Conservation (phyloP, 192 early-diverging fungal species). For the Coemansia reversa region DNA sequence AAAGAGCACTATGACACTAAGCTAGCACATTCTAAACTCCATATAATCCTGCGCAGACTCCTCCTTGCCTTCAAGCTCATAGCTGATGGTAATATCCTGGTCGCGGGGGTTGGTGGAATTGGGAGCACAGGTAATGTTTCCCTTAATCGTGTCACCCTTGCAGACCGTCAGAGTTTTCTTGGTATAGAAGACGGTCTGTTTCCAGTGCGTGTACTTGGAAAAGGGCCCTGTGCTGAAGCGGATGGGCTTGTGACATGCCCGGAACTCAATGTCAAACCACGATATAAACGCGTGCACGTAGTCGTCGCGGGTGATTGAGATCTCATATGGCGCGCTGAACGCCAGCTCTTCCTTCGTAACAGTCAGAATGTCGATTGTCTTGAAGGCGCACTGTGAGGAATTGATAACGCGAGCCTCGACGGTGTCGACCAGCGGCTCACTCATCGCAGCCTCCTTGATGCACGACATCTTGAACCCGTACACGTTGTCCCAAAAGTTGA, state of each 20-base stretch:
- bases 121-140: conserved; percentile 64
- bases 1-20: background rate
- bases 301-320: conserved; percentile 76
- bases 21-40: conserved; percentile 71
- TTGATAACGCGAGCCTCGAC: conserved; percentile 85
- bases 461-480: conserved; percentile 97
- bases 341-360: conserved; percentile 86
- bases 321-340: conserved; percentile 81
- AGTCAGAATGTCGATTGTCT: conserved; percentile 71
- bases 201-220: conserved; percentile 97
- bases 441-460: conserved; percentile 83
- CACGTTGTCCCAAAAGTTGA: conserved; percentile 92
- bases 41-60: conserved; percentile 54
- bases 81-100: conserved; percentile 83
- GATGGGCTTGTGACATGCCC: conserved; percentile 84
- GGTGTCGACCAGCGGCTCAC: conserved; percentile 94
- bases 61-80: conserved; percentile 62
- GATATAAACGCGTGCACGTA: conserved; percentile 89
- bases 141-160: conserved; percentile 70
- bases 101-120: conserved; percentile 91
- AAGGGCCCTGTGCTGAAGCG: conserved; percentile 80
- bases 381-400: conserved; percentile 75
- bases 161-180: conserved; percentile 69
- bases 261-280: conserved; percentile 98
- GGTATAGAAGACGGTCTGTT: conserved; percentile 98